phyloP scores from a whole-genome alignment of 2,329 filamentous ascomycete genomes.

The Sporothrix mexicana region DNA sequence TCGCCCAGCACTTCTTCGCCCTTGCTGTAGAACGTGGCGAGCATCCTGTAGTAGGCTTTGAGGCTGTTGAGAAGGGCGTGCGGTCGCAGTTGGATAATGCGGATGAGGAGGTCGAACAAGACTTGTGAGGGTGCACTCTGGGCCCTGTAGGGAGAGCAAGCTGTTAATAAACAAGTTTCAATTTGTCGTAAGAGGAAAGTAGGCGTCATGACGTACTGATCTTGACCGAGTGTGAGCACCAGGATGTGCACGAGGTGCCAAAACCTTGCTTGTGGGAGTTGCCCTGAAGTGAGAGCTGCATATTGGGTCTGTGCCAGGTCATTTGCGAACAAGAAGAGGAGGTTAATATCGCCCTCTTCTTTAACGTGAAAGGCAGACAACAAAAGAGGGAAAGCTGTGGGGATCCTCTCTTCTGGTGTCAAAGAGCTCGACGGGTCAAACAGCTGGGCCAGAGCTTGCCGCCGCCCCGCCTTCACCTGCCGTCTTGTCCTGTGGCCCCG shows the following conservation, averaged over 20 bases:
- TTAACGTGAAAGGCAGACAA: slow-evolving; percentile 56
- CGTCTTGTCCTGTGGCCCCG: slow-evolving; percentile 73
- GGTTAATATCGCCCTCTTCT: slow-evolving; percentile 54
- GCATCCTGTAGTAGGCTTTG: slow-evolving; percentile 37
- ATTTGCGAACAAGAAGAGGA: slow-evolving; percentile 54
- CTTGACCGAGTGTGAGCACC: slow-evolving; percentile 43
- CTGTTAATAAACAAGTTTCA: neutral
- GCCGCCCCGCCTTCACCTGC: slow-evolving; percentile 61
- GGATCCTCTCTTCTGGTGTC: slow-evolving; percentile 47
- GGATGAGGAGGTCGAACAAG: slow-evolving; percentile 34
- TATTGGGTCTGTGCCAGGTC: slow-evolving; percentile 51
- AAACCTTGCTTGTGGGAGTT: slow-evolving; percentile 44
- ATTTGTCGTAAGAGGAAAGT: too few relatives aligned
- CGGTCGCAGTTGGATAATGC: slow-evolving; percentile 35
- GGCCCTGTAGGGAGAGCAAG: neutral
- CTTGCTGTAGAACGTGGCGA: slow-evolving; percentile 34
- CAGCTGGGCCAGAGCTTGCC: slow-evolving; percentile 66
- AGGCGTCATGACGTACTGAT: slow-evolving; percentile 37
- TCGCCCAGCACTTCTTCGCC: slow-evolving; percentile 27
- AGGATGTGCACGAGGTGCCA: slow-evolving; percentile 48
- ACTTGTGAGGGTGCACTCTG: neutral
- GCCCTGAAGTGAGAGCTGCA: slow-evolving; percentile 45
- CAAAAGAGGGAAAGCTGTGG: slow-evolving; percentile 54
- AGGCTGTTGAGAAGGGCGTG: slow-evolving; percentile 37
- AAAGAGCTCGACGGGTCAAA: slow-evolving; percentile 50